phyloP scores from a whole-genome alignment of 1,284 basidiomycete species.

The Ganoderma boninense region DNA sequence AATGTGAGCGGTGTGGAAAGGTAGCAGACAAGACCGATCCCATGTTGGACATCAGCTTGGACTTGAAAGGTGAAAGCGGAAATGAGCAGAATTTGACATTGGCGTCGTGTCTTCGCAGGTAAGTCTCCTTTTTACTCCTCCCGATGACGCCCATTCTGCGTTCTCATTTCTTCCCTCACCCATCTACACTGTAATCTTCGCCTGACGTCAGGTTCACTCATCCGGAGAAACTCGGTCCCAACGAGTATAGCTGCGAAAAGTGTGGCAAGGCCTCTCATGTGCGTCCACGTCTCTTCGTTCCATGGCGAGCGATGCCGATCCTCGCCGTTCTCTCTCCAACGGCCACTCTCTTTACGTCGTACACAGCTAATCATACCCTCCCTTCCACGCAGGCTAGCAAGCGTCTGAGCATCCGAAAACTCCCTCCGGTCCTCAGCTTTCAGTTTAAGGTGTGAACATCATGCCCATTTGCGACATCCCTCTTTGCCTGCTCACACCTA shows the following conservation, averaged over 20 bases:
- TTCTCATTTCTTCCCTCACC: not conserved
- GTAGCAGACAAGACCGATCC: slow-evolving; percentile 87
- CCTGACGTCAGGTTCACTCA: slow-evolving; percentile 70
- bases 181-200: slow-evolving; percentile 14
- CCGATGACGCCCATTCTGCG: not conserved
- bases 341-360: not conserved
- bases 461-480: slow-evolving; percentile 5
- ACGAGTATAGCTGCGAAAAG: slow-evolving; percentile 79
- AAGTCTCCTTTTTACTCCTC: slow-evolving; percentile 25
- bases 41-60: slow-evolving; percentile 92
- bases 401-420: slow-evolving; percentile 82
- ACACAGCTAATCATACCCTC: slow-evolving; percentile 21
- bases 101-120: slow-evolving; percentile 76
- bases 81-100: slow-evolving; percentile 64
- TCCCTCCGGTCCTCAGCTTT: slow-evolving; percentile 93
- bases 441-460: slow-evolving; percentile 84
- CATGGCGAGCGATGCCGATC: slow-evolving; percentile 3
- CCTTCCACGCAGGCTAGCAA: slow-evolving; percentile 71
- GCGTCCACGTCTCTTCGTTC: slow-evolving; percentile 34
- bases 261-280: slow-evolving; percentile 76
- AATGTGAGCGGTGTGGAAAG: slow-evolving; percentile 82
- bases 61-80: slow-evolving; percentile 70
- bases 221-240: slow-evolving; percentile 75
- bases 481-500: slow-evolving; percentile 17
- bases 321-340: not conserved